Evolutionary conservation across 306 rosid species (phyloP).

Genomic region (Geum urbanum): DNA sequence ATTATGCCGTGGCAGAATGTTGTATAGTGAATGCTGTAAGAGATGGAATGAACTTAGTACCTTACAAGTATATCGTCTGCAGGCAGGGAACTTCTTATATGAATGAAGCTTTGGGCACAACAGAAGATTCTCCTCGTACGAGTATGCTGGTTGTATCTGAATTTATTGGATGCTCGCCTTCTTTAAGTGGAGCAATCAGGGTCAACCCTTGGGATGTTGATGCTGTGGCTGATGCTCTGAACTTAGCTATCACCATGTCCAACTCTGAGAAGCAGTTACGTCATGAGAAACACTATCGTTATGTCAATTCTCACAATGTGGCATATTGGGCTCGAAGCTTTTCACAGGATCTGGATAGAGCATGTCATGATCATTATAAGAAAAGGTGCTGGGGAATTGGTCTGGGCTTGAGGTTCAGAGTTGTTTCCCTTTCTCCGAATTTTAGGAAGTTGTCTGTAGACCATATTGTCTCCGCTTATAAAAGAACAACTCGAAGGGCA

Average conservation of each 20-base stretch:
- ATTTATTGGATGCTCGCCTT: constrained; percentile 86
- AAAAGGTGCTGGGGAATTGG: constrained; percentile 86
- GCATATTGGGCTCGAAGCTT: constrained; percentile 88
- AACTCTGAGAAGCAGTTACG: constrained; percentile 64
- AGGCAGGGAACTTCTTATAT: constrained; percentile 61
- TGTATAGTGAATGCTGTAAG: constrained; percentile 84
- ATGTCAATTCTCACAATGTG: constrained; percentile 79
- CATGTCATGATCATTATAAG: constrained; percentile 68
- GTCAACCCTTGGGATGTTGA: constrained; percentile 87
- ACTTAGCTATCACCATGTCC: constrained; percentile 55
- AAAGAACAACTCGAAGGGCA: constrained; percentile 61
- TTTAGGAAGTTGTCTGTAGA: constrained; percentile 64
- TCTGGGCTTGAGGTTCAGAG: constrained; percentile 69
- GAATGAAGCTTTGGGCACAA: constrained; percentile 48
- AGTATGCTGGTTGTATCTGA: constrained; percentile 90
- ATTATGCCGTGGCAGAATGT: constrained; percentile 78
- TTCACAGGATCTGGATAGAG: constrained; percentile 75
- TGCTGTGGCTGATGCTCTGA: constrained; percentile 72
- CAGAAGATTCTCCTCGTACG: constrained; percentile 41
- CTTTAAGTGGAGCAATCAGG: constrained; percentile 87
- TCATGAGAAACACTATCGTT: constrained; percentile 76
- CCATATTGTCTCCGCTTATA: constrained; percentile 62
- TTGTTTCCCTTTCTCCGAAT: constrained; percentile 60
- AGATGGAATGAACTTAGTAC: constrained; percentile 88
- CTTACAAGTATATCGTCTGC: constrained; percentile 75